Evolutionary conservation across 345 rosid genomes (phyloP).

Genomic region (Clausena lansium): DNA sequence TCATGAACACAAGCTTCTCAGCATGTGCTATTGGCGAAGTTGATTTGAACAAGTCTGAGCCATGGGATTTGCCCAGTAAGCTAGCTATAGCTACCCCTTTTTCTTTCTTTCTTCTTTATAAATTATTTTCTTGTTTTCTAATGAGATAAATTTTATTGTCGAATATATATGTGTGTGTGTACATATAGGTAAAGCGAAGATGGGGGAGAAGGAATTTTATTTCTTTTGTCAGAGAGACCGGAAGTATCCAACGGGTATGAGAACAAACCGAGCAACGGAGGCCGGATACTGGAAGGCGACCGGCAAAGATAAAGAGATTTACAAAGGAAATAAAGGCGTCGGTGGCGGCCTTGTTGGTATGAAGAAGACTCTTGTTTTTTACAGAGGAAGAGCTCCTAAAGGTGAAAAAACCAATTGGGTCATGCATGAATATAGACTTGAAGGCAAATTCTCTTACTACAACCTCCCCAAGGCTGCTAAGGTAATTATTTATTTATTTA

Average conservation of each 20-base stretch:
- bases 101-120: too few species aligned
- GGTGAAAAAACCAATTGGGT: slow-evolving; percentile 98
- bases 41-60: slow-evolving; percentile 90
- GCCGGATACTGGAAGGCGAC: slow-evolving; percentile 99
- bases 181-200: slow-evolving; percentile 79
- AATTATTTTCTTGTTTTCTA: not conserved
- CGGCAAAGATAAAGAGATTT: slow-evolving; percentile 88
- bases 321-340: slow-evolving; percentile 42
- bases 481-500: slow-evolving; percentile 34
- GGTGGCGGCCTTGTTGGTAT: slow-evolving; percentile 67
- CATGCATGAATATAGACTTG: slow-evolving; percentile 92
- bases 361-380: slow-evolving; percentile 99
- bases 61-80: slow-evolving; percentile 93
- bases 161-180: not conserved
- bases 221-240: slow-evolving; percentile 90
- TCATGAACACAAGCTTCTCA: slow-evolving; percentile 40
- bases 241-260: slow-evolving; percentile 96
- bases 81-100: too few species aligned
- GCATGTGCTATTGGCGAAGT: slow-evolving; percentile 73
- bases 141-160: not conserved
- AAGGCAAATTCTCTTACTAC: slow-evolving; percentile 74
- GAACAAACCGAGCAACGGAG: slow-evolving; percentile 90
- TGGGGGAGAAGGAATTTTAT: slow-evolving; percentile 94
- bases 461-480: slow-evolving; percentile 63
- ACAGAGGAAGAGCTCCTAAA: slow-evolving; percentile 92